These are phyloP conservation scores for Diaporthe sp. DNA, from an alignment of 2,329 filamentous ascomycete species.

Conservation along the genomic window DNA sequence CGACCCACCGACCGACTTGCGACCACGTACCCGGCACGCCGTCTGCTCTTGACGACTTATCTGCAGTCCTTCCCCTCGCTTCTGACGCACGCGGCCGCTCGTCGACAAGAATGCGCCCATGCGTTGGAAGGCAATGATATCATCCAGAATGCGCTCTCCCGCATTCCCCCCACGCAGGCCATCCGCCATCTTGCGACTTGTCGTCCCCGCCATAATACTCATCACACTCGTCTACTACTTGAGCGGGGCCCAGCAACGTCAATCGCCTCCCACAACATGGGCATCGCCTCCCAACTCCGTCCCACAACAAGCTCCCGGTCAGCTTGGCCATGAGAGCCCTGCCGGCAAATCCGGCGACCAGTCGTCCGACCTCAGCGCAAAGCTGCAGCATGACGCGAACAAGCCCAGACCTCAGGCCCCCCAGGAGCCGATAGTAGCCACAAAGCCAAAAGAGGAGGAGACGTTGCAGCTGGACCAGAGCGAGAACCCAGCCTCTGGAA, in stretches of 20 bases:
- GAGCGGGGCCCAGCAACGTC: neutral
- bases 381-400: conserved; percentile 36
- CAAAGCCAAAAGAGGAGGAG: conserved; percentile 25
- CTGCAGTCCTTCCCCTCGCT: neutral
- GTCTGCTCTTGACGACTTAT: neutral
- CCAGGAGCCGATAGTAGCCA: conserved; percentile 32
- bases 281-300: neutral
- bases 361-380: conserved; percentile 28
- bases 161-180: conserved; percentile 55
- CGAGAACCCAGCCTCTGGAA: conserved; percentile 11
- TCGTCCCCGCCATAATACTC: conserved; percentile 49
- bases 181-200: conserved; percentile 54
- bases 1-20: conserved; percentile 10
- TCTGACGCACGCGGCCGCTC: conserved; percentile 20
- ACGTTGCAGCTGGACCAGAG: conserved; percentile 25
- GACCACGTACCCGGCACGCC: conserved; percentile 3
- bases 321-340: conserved; percentile 33
- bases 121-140: conserved; percentile 42
- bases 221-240: conserved; percentile 50
- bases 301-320: conserved; percentile 9
- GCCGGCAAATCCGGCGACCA: conserved; percentile 32
- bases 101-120: conserved; percentile 37
- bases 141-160: conserved; percentile 50
- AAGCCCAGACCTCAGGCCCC: conserved; percentile 17
- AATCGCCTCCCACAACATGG: neutral